These are phyloP conservation scores for Passiflora organensis DNA, from an alignment of 345 rosid genomes.

Conservation along the genomic window DNA sequence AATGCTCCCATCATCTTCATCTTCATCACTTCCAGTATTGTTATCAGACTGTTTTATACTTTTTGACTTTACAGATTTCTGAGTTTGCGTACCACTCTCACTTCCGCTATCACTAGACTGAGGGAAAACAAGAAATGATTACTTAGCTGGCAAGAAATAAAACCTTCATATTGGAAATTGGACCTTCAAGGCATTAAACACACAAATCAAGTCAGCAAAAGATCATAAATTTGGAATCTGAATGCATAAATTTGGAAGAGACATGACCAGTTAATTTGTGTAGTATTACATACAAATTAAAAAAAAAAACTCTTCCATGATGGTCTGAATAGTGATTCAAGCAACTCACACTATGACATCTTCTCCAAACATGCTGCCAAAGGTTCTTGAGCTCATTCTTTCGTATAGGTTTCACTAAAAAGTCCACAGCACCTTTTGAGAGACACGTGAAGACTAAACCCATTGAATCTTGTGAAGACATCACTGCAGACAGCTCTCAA, in stretches of 20 bases:
- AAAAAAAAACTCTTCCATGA: too few species aligned
- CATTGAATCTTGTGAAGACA: conserved; percentile 82
- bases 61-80: conserved; percentile 20
- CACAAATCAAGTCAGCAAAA: too few species aligned
- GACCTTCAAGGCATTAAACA: too few species aligned
- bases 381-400: conserved; percentile 85
- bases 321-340: too few species aligned
- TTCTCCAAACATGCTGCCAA: conserved; percentile 99
- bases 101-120: conserved; percentile 29
- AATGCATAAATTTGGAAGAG: not conserved
- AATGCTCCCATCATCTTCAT: conserved; percentile 11
- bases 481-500: conserved; percentile 56
- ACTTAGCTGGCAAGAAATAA: not conserved
- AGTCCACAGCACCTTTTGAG: conserved; percentile 91
- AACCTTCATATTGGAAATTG: too few species aligned
- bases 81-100: conserved; percentile 20
- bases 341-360: conserved; percentile 30
- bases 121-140: not conserved
- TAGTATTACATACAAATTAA: too few species aligned
- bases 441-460: conserved; percentile 86
- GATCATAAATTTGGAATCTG: too few species aligned
- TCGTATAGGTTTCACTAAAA: conserved; percentile 91
- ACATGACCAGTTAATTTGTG: not conserved
- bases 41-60: conserved; percentile 10
- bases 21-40: conserved; percentile 17